Conservation (phyloP, 371 early-diverging fungal species). For the Parasitella parasitica region DNA sequence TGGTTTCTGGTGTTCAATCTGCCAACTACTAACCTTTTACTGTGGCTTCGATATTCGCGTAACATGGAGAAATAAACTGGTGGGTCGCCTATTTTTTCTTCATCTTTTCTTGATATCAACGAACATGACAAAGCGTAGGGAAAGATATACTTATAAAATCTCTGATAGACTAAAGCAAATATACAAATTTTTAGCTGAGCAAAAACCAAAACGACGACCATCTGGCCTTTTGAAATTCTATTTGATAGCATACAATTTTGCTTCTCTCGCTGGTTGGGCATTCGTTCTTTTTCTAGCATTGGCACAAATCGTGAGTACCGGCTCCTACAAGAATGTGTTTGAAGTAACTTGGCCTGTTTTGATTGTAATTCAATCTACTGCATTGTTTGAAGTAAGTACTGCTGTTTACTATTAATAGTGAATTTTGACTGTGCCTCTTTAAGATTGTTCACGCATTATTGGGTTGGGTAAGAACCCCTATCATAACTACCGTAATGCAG, state of each 20-base stretch:
- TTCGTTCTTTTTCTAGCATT: constrained; percentile 58
- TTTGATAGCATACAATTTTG: constrained; percentile 76
- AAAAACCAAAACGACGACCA: constrained; percentile 4
- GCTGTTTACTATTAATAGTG: not conserved
- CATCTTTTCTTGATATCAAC: no score
- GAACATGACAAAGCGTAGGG: no score
- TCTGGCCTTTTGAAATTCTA: constrained; percentile 37
- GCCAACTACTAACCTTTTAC: no score
- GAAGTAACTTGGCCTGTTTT: constrained; percentile 53
- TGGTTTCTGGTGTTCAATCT: no score
- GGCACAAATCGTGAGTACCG: constrained; percentile 44
- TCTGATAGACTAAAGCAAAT: no score
- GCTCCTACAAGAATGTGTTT: constrained; percentile 55
- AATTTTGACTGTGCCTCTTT: not conserved
- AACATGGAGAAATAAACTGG: no score
- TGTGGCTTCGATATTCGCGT: no score
- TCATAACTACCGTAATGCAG: constrained; percentile 78
- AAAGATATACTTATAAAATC: no score
- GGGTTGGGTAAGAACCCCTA: constrained; percentile 81
- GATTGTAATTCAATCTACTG: constrained; percentile 72
- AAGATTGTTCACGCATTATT: constrained; percentile 25
- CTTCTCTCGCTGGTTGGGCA: constrained; percentile 75
- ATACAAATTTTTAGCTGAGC: not conserved
- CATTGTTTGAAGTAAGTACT: constrained; percentile 67
- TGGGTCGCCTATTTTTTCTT: no score